Evolutionary conservation across 371 early-diverging fungal genomes (phyloP), one percentile per base, ranked within the genome.

Genomic region (Paraphysoderma sedebokerense): DNA sequence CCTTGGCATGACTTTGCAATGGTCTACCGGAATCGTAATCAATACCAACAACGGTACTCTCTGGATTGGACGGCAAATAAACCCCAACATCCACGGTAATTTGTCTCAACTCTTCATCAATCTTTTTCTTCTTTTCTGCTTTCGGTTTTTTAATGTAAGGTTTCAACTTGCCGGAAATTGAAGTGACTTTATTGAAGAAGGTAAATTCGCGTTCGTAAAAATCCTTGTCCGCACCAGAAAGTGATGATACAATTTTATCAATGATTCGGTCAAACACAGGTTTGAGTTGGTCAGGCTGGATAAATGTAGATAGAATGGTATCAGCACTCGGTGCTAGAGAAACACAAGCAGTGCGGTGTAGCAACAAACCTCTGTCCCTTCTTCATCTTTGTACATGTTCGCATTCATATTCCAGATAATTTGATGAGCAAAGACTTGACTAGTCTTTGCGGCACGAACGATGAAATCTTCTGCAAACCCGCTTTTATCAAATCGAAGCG

Each of bases 381-480:
- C 85, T 48, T 89, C 87, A 57, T 88, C 87, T 66, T 75, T 82
- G 74, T 53, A 95, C 81, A 84, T 77, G 66, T 98, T 98, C 38
- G 99, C 98, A 33, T 92, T 83, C 91, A 99, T 95, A 59, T 99
- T 98, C 99, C 99, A 99, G 39, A 99, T 95, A 41, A 99, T 92
- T 62, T 98, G 97, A 63, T 99, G 99, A 3, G 96, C 88, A 72
- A 98, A 98, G 28, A 87, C 67, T 57, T 92, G 97, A 6, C 91
- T 90, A 1, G 80, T 77, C 50, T 76, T 76, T 1, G 89, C 97
- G 0, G 98, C 86, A 31, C 82, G 77, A 61, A 98, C 62, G 26
- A 98, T 90, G 50, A 82, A 93, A 40, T 79, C 76, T 60, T 92
- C 91, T 5, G 87, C 81, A 54, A 93, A 97, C 17, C 98, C 85